Percentiles rank a stretch among this genome's conserved stretches.
These are phyloP conservation scores for Typha latifolia DNA, from an alignment of 176 grass and related monocot genomes.

Conservation along the genomic window DNA sequence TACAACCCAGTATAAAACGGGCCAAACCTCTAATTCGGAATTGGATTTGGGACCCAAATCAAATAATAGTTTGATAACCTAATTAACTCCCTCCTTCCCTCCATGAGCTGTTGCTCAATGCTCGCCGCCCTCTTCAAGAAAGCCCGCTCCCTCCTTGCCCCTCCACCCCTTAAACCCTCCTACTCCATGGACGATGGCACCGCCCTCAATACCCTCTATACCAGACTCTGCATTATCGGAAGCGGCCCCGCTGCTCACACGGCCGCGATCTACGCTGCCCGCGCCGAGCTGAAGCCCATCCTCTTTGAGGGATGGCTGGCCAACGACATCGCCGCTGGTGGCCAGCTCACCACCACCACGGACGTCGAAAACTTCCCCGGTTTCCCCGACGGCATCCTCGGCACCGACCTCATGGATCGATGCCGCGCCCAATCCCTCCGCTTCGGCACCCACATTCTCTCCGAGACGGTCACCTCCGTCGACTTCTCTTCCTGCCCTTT, in stretches of 20 bases:
- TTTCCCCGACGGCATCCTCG: slow-evolving; percentile 66
- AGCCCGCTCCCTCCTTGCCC: slow-evolving; percentile 23
- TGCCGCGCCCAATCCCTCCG: slow-evolving; percentile 56
- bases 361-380: slow-evolving; percentile 97
- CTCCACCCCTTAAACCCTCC: not conserved
- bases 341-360: slow-evolving; percentile 95
- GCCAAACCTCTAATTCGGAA: too few species aligned
- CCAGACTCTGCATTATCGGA: slow-evolving; percentile 82
- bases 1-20: too few species aligned
- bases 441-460: slow-evolving; percentile 60
- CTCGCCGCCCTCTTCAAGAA: slow-evolving; percentile 56
- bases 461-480: slow-evolving; percentile 66
- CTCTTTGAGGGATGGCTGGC: slow-evolving; percentile 88
- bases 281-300: slow-evolving; percentile 78
- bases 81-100: not conserved
- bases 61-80: too few species aligned
- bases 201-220: slow-evolving; percentile 32
- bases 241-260: slow-evolving; percentile 89
- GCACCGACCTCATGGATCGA: slow-evolving; percentile 66
- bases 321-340: slow-evolving; percentile 80
- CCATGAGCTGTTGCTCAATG: slow-evolving; percentile 39
- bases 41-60: too few species aligned
- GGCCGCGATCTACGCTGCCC: slow-evolving; percentile 85
- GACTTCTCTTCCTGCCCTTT: slow-evolving; percentile 63
- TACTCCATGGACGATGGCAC: slow-evolving; percentile 50